A percentile compares a stretch with the other conserved stretches of the same genome.
phyloP scores from a whole-genome alignment of 352 stramenopile genomes.

The Thraustochytrium sp. region DNA sequence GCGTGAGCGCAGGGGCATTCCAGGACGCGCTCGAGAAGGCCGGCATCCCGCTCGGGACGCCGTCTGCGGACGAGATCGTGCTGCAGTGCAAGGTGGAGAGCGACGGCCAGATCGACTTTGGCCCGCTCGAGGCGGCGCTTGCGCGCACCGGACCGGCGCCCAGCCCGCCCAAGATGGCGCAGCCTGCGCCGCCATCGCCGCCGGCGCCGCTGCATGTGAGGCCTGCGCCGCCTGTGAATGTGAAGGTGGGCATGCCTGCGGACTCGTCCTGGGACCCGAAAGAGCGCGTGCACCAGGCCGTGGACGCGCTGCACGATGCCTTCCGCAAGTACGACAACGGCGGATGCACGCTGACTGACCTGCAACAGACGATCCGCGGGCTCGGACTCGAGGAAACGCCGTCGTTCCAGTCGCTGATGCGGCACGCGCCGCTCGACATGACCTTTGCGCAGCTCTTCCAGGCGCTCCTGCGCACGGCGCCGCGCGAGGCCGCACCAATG shows the following conservation, averaged over 20 bases:
- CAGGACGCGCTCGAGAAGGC: not conserved
- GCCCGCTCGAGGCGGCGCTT: not conserved
- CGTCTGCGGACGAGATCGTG: conserved; percentile 20
- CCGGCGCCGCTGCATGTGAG: not conserved
- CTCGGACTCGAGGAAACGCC: conserved; percentile 12
- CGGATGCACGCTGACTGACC: not conserved
- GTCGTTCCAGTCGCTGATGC: not conserved
- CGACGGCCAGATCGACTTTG: conserved; percentile 15
- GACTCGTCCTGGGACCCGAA: not conserved
- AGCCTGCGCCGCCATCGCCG: not conserved
- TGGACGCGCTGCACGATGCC: not conserved
- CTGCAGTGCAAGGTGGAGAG: conserved; percentile 33
- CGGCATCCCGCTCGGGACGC: not conserved
- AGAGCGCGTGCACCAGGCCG: not conserved
- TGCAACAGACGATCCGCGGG: not conserved
- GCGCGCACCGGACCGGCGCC: not conserved
- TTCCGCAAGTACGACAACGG: not conserved
- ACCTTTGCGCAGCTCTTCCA: conserved; percentile 31
- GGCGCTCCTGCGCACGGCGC: not conserved
- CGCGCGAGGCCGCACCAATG: no score
- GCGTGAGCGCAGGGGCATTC: conserved; percentile 3
- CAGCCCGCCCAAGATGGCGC: not conserved
- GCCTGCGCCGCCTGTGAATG: not conserved
- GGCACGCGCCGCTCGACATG: not conserved
- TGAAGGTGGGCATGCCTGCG: not conserved